Conservation (phyloP, 139 green algal species). For the Choricystis sp. region DNA sequence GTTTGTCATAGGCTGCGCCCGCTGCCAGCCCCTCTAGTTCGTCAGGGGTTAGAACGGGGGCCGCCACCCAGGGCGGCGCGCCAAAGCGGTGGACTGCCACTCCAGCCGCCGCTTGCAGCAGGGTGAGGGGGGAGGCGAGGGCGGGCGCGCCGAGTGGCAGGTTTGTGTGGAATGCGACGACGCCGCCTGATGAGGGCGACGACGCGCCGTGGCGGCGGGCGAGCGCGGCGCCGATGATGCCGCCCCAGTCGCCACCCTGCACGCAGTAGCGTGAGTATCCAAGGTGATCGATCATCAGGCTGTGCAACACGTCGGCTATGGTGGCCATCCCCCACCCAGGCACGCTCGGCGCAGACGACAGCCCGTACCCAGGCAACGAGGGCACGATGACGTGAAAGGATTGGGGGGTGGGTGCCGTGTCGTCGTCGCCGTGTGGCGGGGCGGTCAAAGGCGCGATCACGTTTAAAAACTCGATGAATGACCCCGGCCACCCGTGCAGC, state of each 20-base stretch:
- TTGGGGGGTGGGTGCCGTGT: too few relatives aligned
- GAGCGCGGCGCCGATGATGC: slow-evolving; percentile 1
- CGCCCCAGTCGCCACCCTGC: slow-evolving; percentile 10
- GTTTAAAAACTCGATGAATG: slow-evolving; percentile 10
- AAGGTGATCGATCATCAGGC: slow-evolving; percentile 7
- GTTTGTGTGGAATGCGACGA: slow-evolving; percentile 11
- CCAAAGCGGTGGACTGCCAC: too few relatives aligned
- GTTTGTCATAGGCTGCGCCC: background rate
- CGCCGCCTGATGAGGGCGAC: too few relatives aligned
- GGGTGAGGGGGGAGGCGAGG: background rate
- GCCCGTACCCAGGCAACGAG: slow-evolving; percentile 13
- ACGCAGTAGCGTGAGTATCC: background rate
- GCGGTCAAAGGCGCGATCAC: slow-evolving; percentile 5
- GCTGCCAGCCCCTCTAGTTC: background rate
- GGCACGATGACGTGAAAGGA: slow-evolving; percentile 10
- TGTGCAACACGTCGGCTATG: slow-evolving; percentile 8
- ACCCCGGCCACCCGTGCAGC: slow-evolving; percentile 13
- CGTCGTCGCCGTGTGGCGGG: slow-evolving; percentile 4
- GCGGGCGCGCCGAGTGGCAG: background rate
- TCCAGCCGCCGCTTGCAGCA: background rate
- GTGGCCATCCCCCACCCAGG: slow-evolving; percentile 6
- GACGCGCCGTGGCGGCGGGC: background rate
- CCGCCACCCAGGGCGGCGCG: too few relatives aligned
- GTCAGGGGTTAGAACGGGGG: background rate
- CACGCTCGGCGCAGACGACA: slow-evolving; percentile 7